A percentile compares a stretch with the other conserved stretches of the same genome.
These are phyloP conservation scores for Diplodia sapinea DNA, from an alignment of 2,329 filamentous ascomycete genomes.

Conservation along the genomic window DNA sequence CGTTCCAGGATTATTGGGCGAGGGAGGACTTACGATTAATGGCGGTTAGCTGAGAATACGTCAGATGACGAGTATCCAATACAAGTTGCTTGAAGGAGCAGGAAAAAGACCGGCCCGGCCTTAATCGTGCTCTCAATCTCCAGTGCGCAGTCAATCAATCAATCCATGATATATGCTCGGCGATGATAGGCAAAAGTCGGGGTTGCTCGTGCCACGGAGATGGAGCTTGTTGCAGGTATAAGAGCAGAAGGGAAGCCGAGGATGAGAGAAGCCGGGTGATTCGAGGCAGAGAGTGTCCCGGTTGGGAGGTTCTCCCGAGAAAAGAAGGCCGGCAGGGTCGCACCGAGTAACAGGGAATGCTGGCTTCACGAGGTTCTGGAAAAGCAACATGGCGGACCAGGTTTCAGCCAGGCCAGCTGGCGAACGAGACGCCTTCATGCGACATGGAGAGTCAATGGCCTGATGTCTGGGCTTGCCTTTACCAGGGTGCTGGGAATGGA, in stretches of 20 bases:
- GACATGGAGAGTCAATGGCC: constrained; percentile 18
- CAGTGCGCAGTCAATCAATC: neutral
- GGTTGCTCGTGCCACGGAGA: constrained; percentile 21
- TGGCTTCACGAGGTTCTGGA: neutral
- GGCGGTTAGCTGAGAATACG: neutral
- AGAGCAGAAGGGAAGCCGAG: neutral
- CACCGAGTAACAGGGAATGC: constrained; percentile 10
- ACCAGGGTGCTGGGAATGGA: neutral
- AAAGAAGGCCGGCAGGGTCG: constrained; percentile 5
- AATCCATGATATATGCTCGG: no score
- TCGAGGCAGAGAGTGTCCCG: neutral
- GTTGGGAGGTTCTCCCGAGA: constrained; percentile 20
- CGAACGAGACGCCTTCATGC: constrained; percentile 13
- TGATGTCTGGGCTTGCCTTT: constrained; percentile 5
- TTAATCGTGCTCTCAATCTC: neutral
- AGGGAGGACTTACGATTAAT: neutral
- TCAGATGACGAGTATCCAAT: constrained; percentile 6
- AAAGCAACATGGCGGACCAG: constrained; percentile 11
- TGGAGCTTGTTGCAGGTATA: neutral
- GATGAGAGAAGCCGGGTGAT: neutral
- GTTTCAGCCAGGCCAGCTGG: constrained; percentile 14
- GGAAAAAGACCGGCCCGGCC: constrained; percentile 1
- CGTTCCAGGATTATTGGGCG: neutral
- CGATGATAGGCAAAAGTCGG: neutral
- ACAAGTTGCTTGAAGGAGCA: neutral